A percentile compares a stretch with the other conserved stretches of the same genome.
Conservation (phyloP, 345 rosid genomes). For the Chamaenerion angustifolium region DNA sequence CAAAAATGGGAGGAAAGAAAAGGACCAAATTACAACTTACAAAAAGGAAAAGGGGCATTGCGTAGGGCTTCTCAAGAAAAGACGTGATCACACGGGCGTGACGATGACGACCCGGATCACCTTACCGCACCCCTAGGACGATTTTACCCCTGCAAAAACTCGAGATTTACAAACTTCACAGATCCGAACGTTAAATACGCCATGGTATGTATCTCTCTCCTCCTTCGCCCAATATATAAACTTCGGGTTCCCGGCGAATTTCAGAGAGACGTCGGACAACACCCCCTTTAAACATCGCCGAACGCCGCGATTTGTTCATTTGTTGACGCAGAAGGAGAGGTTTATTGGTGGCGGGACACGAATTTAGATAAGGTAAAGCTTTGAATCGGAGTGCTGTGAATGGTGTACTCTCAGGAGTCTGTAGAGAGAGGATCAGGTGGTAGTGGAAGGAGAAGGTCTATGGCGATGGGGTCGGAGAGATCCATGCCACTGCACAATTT, state of each 20-base stretch:
- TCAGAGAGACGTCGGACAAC: neutral
- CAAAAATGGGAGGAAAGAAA: no score
- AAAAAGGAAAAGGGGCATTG: no score
- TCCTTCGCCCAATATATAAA: neutral
- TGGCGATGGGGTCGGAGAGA: slow-evolving; percentile 37
- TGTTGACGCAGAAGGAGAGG: neutral
- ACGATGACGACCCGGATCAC: neutral
- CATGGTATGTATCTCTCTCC: neutral
- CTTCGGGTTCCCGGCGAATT: slow-evolving; percentile 24
- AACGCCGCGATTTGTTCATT: neutral
- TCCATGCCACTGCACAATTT: slow-evolving; percentile 40
- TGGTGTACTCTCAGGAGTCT: slow-evolving; percentile 5
- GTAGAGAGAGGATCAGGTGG: slow-evolving; percentile 9
- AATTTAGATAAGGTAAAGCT: neutral
- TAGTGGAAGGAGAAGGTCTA: slow-evolving; percentile 7
- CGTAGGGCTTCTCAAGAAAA: no score
- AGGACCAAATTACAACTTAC: no score
- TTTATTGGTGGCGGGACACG: neutral
- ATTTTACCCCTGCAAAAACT: neutral
- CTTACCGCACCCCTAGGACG: neutral
- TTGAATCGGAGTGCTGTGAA: neutral
- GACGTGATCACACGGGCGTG: no score
- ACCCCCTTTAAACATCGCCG: neutral
- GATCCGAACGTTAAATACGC: slow-evolving; percentile 21
- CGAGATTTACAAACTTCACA: neutral